Percentiles rank a stretch among this genome's conserved stretches.
Evolutionary conservation across 2,329 filamentous ascomycete species (phyloP).

Genomic region (Colletotrichum orchidophilum): DNA sequence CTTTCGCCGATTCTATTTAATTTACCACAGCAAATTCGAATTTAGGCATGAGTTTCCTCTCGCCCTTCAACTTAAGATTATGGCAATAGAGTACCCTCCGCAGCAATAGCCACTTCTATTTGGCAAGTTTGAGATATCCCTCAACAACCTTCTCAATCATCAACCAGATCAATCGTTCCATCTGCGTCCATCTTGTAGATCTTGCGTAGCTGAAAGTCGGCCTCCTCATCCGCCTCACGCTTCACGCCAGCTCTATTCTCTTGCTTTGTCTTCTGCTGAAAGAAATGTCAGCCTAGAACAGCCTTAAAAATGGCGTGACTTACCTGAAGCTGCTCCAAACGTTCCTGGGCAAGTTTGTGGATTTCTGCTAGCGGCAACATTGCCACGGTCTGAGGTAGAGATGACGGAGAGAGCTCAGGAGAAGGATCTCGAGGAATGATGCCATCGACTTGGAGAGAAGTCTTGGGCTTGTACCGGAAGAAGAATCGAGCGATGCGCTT

Average conservation of each 20-base stretch:
- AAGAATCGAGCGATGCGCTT: background rate
- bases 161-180: background rate
- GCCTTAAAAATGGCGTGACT: accelerated
- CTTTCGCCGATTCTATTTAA: accelerated
- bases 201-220: background rate
- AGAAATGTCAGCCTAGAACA: background rate
- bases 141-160: background rate
- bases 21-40: background rate
- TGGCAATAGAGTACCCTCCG: background rate
- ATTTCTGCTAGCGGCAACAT: background rate
- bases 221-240: background rate
- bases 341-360: background rate
- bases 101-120: background rate
- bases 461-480: constrained; percentile 2
- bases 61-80: background rate
- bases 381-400: background rate
- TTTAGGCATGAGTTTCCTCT: background rate
- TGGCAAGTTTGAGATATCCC: accelerated
- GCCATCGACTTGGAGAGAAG: background rate
- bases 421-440: background rate
- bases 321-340: background rate
- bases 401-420: background rate
- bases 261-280: background rate
- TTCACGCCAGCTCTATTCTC: background rate
- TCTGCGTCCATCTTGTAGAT: constrained; percentile 1